Conservation (phyloP, 352 stramenopile species). For the Phytophthora ramorum region DNA sequence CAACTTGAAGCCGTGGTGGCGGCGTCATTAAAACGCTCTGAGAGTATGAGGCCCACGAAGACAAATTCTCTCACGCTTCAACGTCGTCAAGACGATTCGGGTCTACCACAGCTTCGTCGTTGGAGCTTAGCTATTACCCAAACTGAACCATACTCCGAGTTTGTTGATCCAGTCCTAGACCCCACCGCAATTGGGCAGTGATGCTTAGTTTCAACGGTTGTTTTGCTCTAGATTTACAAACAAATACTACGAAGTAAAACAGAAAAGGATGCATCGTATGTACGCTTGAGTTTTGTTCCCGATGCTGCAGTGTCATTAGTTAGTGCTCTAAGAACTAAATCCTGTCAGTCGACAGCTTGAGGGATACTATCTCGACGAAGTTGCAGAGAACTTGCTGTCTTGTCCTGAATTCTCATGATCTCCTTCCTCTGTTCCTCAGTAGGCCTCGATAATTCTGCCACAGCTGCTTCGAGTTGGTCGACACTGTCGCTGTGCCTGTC, state of each 20-base stretch:
- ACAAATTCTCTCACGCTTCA: not conserved
- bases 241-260: too few relatives aligned
- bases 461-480: slow-evolving; percentile 21
- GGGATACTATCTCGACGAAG: not conserved
- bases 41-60: not conserved
- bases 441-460: slow-evolving; percentile 18
- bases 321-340: not conserved
- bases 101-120: not conserved
- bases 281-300: too few relatives aligned
- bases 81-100: not conserved
- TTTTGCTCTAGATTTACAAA: not conserved
- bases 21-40: not conserved
- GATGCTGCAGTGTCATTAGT: too few relatives aligned
- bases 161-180: not conserved
- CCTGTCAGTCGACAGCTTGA: too few relatives aligned
- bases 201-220: not conserved
- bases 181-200: not conserved
- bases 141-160: not conserved
- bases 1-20: slow-evolving; percentile 17
- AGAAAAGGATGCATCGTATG: too few relatives aligned
- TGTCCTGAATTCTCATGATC: not conserved
- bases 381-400: not conserved
- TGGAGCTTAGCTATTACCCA: not conserved
- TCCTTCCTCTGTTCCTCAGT: not conserved
- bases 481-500: slow-evolving; percentile 22